Evolutionary conservation across 2,329 filamentous ascomycete genomes (phyloP).

Genomic region (Ceratocystiopsis sp.): DNA sequence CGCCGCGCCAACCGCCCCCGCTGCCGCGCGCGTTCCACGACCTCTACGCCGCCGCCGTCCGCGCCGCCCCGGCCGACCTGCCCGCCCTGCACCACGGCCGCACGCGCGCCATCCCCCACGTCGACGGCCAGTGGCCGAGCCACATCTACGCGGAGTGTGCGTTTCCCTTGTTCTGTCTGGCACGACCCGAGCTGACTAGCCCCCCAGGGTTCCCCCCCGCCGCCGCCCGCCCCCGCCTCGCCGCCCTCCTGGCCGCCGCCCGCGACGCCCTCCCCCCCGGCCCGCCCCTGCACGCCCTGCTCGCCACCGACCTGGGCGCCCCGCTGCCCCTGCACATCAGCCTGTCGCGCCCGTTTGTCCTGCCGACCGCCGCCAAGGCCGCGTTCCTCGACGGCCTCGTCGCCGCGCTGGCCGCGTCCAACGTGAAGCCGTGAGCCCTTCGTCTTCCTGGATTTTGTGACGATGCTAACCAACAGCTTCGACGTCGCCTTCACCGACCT

Average conservation of each 20-base stretch:
- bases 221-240: slow-evolving; percentile 30
- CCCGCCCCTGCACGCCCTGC: slow-evolving; percentile 41
- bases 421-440: neutral
- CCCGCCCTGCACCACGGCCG: slow-evolving; percentile 73
- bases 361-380: slow-evolving; percentile 56
- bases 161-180: too few relatives aligned
- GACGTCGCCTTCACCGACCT: slow-evolving; percentile 22
- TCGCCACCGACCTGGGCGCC: slow-evolving; percentile 62
- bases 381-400: slow-evolving; percentile 43
- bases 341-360: slow-evolving; percentile 63
- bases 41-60: slow-evolving; percentile 69
- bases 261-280: slow-evolving; percentile 13
- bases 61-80: slow-evolving; percentile 64
- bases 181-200: too few relatives aligned
- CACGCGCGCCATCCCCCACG: slow-evolving; percentile 65
- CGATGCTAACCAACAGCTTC: slow-evolving; percentile 13
- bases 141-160: slow-evolving; percentile 89
- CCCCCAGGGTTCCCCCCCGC: slow-evolving; percentile 36
- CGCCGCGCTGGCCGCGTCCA: slow-evolving; percentile 19
- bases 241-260: slow-evolving; percentile 22
- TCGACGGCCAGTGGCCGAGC: slow-evolving; percentile 80
- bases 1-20: slow-evolving; percentile 38
- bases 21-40: slow-evolving; percentile 72
- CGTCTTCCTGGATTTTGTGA: neutral
- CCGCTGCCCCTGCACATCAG: slow-evolving; percentile 79